Evolutionary conservation across 2,329 filamentous ascomycete species (phyloP).

Genomic region (Purpureocillium takamizusanense): DNA sequence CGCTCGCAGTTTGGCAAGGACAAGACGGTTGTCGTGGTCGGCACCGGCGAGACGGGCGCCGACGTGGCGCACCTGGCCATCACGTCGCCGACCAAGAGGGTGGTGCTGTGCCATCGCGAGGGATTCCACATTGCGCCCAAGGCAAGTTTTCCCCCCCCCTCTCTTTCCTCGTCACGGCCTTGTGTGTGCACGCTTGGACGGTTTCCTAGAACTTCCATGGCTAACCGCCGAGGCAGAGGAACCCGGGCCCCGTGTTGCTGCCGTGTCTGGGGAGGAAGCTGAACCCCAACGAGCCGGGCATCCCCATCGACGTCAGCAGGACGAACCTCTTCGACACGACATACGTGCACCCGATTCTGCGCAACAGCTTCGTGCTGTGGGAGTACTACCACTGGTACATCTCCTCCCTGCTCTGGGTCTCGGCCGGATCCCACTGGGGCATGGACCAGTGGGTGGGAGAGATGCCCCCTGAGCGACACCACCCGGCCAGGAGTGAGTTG

Average conservation of each 20-base stretch:
- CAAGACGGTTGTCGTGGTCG: slow-evolving; percentile 32
- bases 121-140: slow-evolving; percentile 32
- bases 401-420: slow-evolving; percentile 19
- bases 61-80: slow-evolving; percentile 32
- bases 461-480: slow-evolving; percentile 21
- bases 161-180: not conserved
- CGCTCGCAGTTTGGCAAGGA: slow-evolving; percentile 26
- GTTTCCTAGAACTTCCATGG: not conserved
- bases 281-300: slow-evolving; percentile 16
- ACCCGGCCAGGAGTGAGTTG: slow-evolving; percentile 14
- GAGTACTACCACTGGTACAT: slow-evolving; percentile 31
- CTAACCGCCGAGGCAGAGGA: slow-evolving; percentile 5
- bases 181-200: not conserved
- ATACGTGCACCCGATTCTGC: slow-evolving; percentile 31
- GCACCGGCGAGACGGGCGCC: slow-evolving; percentile 33
- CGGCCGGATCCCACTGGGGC: slow-evolving; percentile 27
- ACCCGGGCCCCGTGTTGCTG: slow-evolving; percentile 9
- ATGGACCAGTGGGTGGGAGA: slow-evolving; percentile 33
- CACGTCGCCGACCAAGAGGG: slow-evolving; percentile 27
- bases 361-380: slow-evolving; percentile 28
- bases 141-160: slow-evolving; percentile 20
- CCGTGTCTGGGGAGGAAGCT: slow-evolving; percentile 7
- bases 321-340: slow-evolving; percentile 37
- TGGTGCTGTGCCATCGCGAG: slow-evolving; percentile 31
- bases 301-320: slow-evolving; percentile 30